Base-by-base conservation (phyloP, 495 filamentous ascomycete genomes). In the Penicillium egyptiacum region DNA sequence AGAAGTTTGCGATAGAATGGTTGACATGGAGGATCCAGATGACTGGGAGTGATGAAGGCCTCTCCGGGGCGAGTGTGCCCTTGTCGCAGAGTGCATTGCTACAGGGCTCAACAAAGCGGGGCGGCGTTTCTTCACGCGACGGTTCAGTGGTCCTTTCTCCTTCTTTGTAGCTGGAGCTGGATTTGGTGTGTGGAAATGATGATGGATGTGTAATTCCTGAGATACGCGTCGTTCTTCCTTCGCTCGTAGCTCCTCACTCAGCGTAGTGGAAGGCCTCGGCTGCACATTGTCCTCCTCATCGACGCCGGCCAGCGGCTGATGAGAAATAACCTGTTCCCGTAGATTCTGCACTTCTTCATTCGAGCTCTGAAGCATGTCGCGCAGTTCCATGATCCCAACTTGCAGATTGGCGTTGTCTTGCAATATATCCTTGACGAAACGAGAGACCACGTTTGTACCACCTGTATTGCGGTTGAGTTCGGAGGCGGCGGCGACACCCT, bases 401-500 rank as follows among this genome's bases (percentile, higher is more conserved):
- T 97, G 93, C 47, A 98, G 76, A 61, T 91, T 95, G 14, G 90
- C 90, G 66, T 98, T 98, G 67, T 98, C 93, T 65, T 95, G 89
- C 35, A 98, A 73, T 44, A 98, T 92, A 63, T 97, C 93, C 66
- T 91, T 91, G 53, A 98, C 93, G 57, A 98, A 97, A 63, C 91
- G 88, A 33, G 89, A 92, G 8, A 97, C 88, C 14, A 95, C 90
- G 53, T 77, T 83, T 37, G 81, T 80, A 7, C 82, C 79, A 54
- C 66, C 68, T 45, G 80, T 77, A 26, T 78, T 78, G 10, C 80
- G 81, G 6, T 79, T 79, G 56, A 85, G 65, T 20, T 83, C 82
- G 52, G 80, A 87, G 28, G 81, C 79, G 3, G 86, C 87, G 2
- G 89, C 89, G 3, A 88, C 88, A 14, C 88, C 88, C 69, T 91